Evolutionary conservation across 208 protist species (phyloP), one percentile per base, ranked within the genome.

Genomic region (Endotrypanum monterogeii): DNA sequence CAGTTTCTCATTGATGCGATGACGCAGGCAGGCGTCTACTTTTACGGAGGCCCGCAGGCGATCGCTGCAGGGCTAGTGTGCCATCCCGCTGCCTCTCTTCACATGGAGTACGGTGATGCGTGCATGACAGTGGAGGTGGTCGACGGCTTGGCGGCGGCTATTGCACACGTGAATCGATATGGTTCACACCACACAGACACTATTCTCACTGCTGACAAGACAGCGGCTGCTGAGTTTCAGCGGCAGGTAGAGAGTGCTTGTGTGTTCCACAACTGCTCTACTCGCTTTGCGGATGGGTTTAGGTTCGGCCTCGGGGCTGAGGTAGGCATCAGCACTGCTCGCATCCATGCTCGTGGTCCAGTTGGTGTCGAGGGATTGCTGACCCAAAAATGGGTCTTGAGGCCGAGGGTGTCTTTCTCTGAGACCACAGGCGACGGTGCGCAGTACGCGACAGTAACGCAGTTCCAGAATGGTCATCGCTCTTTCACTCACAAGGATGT

Each of bases 291-390:
- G 2, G 95, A 98, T 69, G 95, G 94, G 41, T 90, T 85, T 73
- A 86, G 95, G 28, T 98, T 96, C 76, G 96, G 96, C 14, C 85
- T 98, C 32, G 96, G 96, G 12, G 94, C 94, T n/a, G 97, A 98
- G 82, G 95, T 98, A 23, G 97, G 96, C 68, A 95, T 98, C 83
- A 89, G 87, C 67, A 98, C 94, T 30, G 80, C 77, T 25, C 85
- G 88, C 52, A 98, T 98, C 60, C 97, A 98, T 83, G 93, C 97
- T 9, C 90, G 97, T 51, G 97, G 97, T 5, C 97, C 97, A 1
- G 95, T 98, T 7, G 96, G 96, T n/a, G 84, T 97, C 32, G 91
- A 98, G 74, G 96, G 96, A 8, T 79, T 98, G 23, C 72, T 98
- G 48, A 97, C 90, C 11, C 69, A 87, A 66, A 90, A 90, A 62